phyloP scores from a whole-genome alignment of 1,284 basidiomycete genomes.

The Cystobasidiaceae sp. region DNA sequence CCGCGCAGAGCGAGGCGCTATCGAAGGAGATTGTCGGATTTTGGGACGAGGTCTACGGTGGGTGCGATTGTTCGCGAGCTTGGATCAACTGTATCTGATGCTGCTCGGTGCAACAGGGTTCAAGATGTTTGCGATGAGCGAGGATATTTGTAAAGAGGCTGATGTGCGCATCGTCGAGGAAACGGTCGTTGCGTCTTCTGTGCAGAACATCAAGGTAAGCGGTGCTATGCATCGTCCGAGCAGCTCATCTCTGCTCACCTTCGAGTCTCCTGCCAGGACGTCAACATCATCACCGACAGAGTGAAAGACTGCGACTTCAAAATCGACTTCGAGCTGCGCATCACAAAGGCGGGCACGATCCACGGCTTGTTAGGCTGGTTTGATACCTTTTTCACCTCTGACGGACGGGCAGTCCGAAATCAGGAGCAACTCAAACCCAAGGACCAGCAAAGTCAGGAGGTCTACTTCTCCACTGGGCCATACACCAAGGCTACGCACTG shows the following conservation, averaged over 20 bases:
- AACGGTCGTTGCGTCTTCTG: slow-evolving; percentile 63
- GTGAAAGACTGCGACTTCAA: slow-evolving; percentile 70
- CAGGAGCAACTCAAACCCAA: slow-evolving; percentile 52
- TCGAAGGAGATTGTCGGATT: slow-evolving; percentile 76
- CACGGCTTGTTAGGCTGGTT: slow-evolving; percentile 87
- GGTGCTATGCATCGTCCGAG: background rate
- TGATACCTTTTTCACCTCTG: slow-evolving; percentile 79
- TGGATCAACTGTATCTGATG: slow-evolving; percentile 77
- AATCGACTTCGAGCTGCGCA: slow-evolving; percentile 63
- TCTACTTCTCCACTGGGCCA: slow-evolving; percentile 89
- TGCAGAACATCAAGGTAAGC: slow-evolving; percentile 63
- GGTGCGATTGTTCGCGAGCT: slow-evolving; percentile 33
- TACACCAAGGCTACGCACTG: slow-evolving; percentile 86
- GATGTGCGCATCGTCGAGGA: slow-evolving; percentile 71
- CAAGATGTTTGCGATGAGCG: slow-evolving; percentile 71
- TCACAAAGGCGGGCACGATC: slow-evolving; percentile 60
- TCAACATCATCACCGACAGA: slow-evolving; percentile 62
- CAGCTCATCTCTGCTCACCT: background rate
- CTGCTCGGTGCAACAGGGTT: slow-evolving; percentile 90
- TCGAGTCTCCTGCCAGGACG: slow-evolving; percentile 54
- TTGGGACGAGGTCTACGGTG: slow-evolving; percentile 88
- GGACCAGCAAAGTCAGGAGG: slow-evolving; percentile 51
- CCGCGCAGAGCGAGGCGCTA: slow-evolving; percentile 69
- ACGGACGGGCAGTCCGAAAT: slow-evolving; percentile 57
- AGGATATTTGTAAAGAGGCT: slow-evolving; percentile 67